A percentile compares a stretch with the other conserved stretches of the same genome.
phyloP scores from a whole-genome alignment of 2,329 filamentous ascomycete genomes.

The Pseudocercospora musae region DNA sequence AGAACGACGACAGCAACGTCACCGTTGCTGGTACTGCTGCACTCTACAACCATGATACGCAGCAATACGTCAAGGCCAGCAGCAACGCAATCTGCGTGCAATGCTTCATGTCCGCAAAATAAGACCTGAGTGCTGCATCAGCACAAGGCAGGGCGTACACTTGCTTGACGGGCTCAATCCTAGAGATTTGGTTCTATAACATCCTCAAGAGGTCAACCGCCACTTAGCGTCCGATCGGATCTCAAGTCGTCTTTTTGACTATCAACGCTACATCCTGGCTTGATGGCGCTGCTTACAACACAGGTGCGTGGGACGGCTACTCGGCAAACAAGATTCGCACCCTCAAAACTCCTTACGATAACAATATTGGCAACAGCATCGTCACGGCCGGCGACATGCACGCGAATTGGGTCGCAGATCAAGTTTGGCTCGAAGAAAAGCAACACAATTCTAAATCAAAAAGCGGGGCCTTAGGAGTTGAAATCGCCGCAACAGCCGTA shows the following conservation, averaged over 20 bases:
- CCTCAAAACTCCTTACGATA: constrained; percentile 56
- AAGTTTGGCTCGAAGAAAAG: constrained; percentile 42
- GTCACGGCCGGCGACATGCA: constrained; percentile 69
- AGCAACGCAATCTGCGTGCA: constrained; percentile 25
- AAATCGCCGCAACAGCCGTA: constrained; percentile 62
- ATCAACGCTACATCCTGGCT: constrained; percentile 42
- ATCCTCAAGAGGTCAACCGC: constrained; percentile 45
- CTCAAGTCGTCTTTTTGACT: constrained; percentile 63
- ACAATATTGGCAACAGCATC: constrained; percentile 67
- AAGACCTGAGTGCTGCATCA: constrained; percentile 19
- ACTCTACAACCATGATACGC: constrained; percentile 29
- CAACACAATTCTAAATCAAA: constrained; percentile 40
- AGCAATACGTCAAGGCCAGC: constrained; percentile 26
- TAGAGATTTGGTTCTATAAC: constrained; percentile 52
- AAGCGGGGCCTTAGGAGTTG: constrained; percentile 41
- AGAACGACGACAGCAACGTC: constrained; percentile 29
- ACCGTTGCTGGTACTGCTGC: constrained; percentile 27
- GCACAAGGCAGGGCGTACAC: constrained; percentile 27
- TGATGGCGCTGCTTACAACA: constrained; percentile 44
- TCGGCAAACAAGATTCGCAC: constrained; percentile 67
- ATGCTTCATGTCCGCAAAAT: constrained; percentile 17
- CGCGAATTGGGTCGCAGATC: constrained; percentile 52
- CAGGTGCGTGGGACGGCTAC: constrained; percentile 64
- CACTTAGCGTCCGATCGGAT: constrained; percentile 67
- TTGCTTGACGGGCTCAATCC: constrained; percentile 27